Base-by-base conservation (phyloP, 257 asterid species). In the Solanum habrochaites region DNA sequence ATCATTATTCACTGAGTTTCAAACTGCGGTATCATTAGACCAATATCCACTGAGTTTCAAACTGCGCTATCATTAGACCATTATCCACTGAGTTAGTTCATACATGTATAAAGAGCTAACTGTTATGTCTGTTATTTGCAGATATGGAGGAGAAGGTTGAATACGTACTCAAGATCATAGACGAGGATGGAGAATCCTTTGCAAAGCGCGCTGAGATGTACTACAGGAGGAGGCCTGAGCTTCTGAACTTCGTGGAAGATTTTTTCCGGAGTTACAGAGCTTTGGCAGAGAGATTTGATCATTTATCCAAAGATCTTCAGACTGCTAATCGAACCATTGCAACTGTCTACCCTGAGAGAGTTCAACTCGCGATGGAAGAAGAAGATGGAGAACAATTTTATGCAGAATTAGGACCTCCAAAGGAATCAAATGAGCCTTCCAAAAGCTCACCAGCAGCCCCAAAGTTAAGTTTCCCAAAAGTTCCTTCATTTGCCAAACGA, bases 141-240 rank as follows among this genome's bases (percentile, higher is more conserved):
- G 95, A 91, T 87, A 93, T 93, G 93, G 95, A 91, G 88, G 94
- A 92, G 87, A 93, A 93, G 85, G 95, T 93, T 15, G 92, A 89
- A 13, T 89, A 90, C 77, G 90, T 91, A 86, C 92, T 93, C 35
- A 90, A 88, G 75, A 89, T 93, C 86, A 87, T 93, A 27, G 92
- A 92, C 10, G 94, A 93, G 77, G 95, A 91, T 87, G 95, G 91
- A 39, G 95, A 93, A 74, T 88, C 95, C 72, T 93, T 93, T 88
- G 88, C 88, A 66, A 88, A 90, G 52, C 85, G 93, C 18, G 95
- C 94, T 64, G 95, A 93, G 86, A 93, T 93, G 95, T 93, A 91
- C 87, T 93, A 93, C 85, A 85, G 90, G 86, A 88, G 90, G 86
- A 86, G 95, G 85, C 95, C 94, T 4, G 95, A 93, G 88, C 90